Conservation (phyloP, 2,329 filamentous ascomycete species). For the Corniculantispora saksenae region DNA sequence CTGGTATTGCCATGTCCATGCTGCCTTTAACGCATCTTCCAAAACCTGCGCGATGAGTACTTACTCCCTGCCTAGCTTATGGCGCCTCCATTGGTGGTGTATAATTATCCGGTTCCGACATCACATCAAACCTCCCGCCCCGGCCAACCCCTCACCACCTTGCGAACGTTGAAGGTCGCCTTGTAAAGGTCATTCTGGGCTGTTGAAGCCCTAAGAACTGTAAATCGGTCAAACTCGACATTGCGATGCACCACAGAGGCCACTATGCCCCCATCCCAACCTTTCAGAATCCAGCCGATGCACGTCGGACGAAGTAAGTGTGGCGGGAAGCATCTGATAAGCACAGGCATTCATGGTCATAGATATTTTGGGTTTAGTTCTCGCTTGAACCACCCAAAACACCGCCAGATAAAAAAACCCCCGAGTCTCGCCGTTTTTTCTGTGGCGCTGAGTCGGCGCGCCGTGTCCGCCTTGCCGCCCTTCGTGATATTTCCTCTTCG, state of each 20-base stretch:
- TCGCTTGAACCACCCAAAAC: not conserved
- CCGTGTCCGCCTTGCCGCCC: not conserved
- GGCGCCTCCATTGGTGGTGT: too few relatives aligned
- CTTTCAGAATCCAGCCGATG: not conserved
- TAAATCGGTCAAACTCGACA: not conserved
- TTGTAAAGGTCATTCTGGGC: not conserved
- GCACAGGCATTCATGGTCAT: not conserved
- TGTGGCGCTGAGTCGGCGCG: not conserved
- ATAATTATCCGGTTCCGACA: too few relatives aligned
- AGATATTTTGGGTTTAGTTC: not conserved
- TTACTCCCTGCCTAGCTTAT: too few relatives aligned
- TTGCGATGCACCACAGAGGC: not conserved
- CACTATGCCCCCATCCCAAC: not conserved
- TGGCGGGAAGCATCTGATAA: not conserved
- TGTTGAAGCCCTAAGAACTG: not conserved
- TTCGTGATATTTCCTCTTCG: constrained; percentile 1
- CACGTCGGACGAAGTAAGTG: not conserved
- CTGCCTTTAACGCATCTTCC: too few relatives aligned
- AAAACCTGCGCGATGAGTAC: too few relatives aligned
- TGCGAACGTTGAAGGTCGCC: not conserved
- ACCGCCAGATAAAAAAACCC: not conserved
- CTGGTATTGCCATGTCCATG: too few relatives aligned
- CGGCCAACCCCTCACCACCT: not conserved
- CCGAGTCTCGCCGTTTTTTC: constrained; percentile 1
- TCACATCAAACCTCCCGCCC: not conserved